Evolutionary conservation across 192 early-diverging fungal species (phyloP).

Genomic region (Glomus cerebriforme): DNA sequence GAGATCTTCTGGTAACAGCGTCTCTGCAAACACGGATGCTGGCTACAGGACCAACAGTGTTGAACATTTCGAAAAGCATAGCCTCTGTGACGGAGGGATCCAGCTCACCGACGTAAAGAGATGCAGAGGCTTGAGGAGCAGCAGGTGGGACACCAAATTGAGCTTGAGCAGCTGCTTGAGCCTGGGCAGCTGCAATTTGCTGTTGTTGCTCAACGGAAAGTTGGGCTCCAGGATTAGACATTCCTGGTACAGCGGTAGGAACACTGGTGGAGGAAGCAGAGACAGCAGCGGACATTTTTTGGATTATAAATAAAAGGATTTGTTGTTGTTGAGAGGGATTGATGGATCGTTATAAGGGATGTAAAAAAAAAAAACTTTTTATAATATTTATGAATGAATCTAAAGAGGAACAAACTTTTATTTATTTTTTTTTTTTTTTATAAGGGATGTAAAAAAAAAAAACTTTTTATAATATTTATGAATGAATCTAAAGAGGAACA

Average conservation of each 20-base stretch:
- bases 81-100: constrained; percentile 97
- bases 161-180: constrained; percentile 43
- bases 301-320: not conserved
- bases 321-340: not conserved
- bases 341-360: not conserved
- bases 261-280: constrained; percentile 41
- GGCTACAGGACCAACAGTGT: constrained; percentile 91
- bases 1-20: constrained; percentile 91
- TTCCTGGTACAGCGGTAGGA: constrained; percentile 36
- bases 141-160: constrained; percentile 46
- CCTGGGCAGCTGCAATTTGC: constrained; percentile 55
- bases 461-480: not conserved
- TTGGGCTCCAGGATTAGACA: constrained; percentile 45
- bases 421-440: too few relatives aligned
- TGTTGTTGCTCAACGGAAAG: constrained; percentile 51
- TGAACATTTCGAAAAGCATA: constrained; percentile 97
- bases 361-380: not conserved
- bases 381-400: not conserved
- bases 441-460: too few relatives aligned
- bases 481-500: not conserved
- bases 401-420: not conserved
- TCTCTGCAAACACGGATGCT: constrained; percentile 98
- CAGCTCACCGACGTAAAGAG: constrained; percentile 96
- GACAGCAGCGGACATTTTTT: constrained; percentile 40
- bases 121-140: constrained; percentile 64